Percentiles rank a stretch among this genome's conserved stretches.
Conservation (phyloP, 768 basidiomycete species). For the Mycena galopus region DNA sequence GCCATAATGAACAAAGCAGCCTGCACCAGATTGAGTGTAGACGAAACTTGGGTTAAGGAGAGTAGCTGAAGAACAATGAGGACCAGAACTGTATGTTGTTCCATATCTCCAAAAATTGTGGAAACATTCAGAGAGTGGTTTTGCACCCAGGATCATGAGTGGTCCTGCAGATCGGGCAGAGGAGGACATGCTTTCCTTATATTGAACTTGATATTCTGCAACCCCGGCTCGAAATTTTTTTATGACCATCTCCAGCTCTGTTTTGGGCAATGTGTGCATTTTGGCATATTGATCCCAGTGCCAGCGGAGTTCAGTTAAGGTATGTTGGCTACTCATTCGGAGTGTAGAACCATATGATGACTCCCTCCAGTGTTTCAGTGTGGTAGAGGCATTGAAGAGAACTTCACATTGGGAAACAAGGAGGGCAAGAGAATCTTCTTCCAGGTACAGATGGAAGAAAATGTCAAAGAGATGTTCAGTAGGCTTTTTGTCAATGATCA, state of each 20-base stretch:
- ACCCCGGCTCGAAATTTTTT: constrained; percentile 28
- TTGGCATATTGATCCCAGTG: constrained; percentile 55
- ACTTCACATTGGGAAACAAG: constrained; percentile 55
- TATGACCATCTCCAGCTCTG: constrained; percentile 36
- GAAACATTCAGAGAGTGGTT: constrained; percentile 39
- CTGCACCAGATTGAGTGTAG: constrained; percentile 53
- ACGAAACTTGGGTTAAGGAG: constrained; percentile 62
- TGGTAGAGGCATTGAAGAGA: constrained; percentile 49
- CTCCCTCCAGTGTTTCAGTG: constrained; percentile 53
- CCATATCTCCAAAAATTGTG: constrained; percentile 57
- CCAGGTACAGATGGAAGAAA: constrained; percentile 63
- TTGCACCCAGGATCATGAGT: constrained; percentile 36
- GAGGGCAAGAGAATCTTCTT: constrained; percentile 48
- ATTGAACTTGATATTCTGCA: constrained; percentile 8
- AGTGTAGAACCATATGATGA: constrained; percentile 55
- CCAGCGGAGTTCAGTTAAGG: constrained; percentile 53
- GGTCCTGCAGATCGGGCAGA: constrained; percentile 51
- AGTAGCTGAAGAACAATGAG: constrained; percentile 39
- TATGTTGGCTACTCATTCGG: constrained; percentile 52
- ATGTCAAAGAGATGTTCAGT: constrained; percentile 53
- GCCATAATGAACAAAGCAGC: constrained; percentile 59
- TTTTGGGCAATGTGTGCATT: constrained; percentile 41
- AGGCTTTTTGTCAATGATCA: constrained; percentile 51
- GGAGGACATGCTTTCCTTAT: constrained; percentile 32
- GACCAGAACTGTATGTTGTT: constrained; percentile 45